A percentile compares a stretch with the other conserved stretches of the same genome.
These are phyloP conservation scores for Pilatotrama ljubarskyi DNA, from an alignment of 768 basidiomycete genomes.

Conservation along the genomic window DNA sequence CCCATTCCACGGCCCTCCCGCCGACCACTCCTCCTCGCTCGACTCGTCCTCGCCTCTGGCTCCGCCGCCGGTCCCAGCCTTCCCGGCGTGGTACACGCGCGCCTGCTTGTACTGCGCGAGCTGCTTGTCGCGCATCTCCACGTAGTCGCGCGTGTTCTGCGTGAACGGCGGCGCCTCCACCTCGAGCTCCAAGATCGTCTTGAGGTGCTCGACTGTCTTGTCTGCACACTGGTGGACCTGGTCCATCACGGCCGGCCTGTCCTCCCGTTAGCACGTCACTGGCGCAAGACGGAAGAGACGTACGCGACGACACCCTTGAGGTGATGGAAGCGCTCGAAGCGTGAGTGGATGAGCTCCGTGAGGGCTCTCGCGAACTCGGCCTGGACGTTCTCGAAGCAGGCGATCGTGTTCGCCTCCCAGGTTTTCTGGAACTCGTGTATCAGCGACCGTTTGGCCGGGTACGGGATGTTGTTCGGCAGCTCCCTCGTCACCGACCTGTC, in stretches of 20 bases:
- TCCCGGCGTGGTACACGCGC: neutral
- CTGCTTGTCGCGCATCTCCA: conserved; percentile 9
- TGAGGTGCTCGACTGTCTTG: conserved; percentile 7
- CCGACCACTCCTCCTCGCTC: too few species aligned
- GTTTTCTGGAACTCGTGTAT: conserved; percentile 38
- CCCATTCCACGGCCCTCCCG: too few species aligned
- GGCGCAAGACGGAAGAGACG: neutral
- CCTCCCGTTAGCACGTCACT: too few species aligned
- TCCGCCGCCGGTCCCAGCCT: neutral
- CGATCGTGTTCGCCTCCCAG: conserved; percentile 38
- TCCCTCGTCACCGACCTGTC: conserved; percentile 42
- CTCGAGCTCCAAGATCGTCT: conserved; percentile 17
- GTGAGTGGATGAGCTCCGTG: conserved; percentile 28
- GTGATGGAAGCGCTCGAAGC: conserved; percentile 42
- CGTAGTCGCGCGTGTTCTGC: conserved; percentile 42
- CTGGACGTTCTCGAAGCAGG: conserved; percentile 38
- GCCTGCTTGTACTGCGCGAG: conserved; percentile 33
- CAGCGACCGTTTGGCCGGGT: conserved; percentile 40
- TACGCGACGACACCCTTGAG: conserved; percentile 40
- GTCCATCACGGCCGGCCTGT: neutral
- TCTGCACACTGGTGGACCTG: neutral
- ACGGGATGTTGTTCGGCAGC: conserved; percentile 47
- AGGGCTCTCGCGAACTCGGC: conserved; percentile 34
- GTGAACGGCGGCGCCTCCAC: conserved; percentile 35
- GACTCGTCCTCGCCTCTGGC: neutral